These are phyloP conservation scores for Ganoderma meredithae DNA, from an alignment of 1,284 basidiomycete genomes.

Conservation along the genomic window DNA sequence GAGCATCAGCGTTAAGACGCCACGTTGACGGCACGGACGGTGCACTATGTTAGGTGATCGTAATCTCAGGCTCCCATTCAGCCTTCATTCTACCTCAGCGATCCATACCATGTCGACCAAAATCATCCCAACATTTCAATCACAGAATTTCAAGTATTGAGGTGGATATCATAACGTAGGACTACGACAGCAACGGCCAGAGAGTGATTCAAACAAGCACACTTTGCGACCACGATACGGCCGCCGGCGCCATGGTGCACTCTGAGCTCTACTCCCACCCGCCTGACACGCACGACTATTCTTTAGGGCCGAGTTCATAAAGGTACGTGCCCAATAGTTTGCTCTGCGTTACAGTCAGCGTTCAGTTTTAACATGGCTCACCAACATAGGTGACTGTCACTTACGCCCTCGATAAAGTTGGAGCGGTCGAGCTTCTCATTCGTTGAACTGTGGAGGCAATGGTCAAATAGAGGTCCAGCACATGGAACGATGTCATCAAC, in stretches of 20 bases:
- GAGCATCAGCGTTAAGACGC: no score
- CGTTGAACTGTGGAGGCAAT: conserved; percentile 67
- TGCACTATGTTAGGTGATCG: no score
- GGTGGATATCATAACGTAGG: no score
- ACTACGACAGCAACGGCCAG: no score
- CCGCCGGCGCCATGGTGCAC: not conserved
- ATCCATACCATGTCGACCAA: no score
- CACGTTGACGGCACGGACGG: no score
- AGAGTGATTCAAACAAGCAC: not conserved
- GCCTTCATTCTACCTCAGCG: no score
- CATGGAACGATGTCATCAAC: conserved; percentile 39
- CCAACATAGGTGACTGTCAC: conserved; percentile 36
- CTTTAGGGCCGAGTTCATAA: conserved; percentile 73
- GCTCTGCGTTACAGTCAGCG: conserved; percentile 49
- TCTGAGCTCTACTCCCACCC: not conserved
- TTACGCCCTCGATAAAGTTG: conserved; percentile 92
- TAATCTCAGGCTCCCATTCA: no score
- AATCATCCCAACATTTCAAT: no score
- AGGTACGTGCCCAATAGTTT: conserved; percentile 87
- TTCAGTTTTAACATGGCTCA: not conserved
- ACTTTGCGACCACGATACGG: not conserved
- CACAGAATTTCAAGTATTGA: no score
- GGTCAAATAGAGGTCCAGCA: not conserved
- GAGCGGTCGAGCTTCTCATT: conserved; percentile 96
- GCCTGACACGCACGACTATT: not conserved